These are phyloP conservation scores for Microdochium bolleyi DNA, from an alignment of 2,329 filamentous ascomycete genomes.

Conservation along the genomic window DNA sequence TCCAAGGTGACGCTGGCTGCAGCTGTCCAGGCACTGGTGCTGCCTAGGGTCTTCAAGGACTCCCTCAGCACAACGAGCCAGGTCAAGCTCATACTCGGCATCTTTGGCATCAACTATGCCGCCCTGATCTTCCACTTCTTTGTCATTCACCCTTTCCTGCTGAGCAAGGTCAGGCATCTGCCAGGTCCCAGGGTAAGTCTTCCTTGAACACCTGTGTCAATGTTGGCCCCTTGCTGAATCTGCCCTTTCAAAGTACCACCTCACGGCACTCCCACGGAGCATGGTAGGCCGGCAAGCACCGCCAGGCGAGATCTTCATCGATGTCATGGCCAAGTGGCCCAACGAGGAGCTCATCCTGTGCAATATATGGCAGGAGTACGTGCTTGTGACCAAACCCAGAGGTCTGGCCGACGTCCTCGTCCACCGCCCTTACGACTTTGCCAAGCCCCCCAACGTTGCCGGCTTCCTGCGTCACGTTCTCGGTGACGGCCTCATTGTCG, in stretches of 20 bases:
- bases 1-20: not conserved
- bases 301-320: conserved; percentile 10
- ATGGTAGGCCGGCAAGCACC: conserved; percentile 7
- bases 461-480: conserved; percentile 43
- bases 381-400: conserved; percentile 22
- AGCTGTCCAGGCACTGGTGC: not conserved
- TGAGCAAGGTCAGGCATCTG: conserved; percentile 13
- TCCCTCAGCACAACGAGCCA: not conserved
- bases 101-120: conserved; percentile 11
- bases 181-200: conserved; percentile 11
- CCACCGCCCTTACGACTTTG: conserved; percentile 43
- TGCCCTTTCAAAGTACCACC: conserved; percentile 6
- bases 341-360: conserved; percentile 12
- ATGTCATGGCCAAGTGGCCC: conserved; percentile 11
- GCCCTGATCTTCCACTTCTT: conserved; percentile 8
- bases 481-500: conserved; percentile 50
- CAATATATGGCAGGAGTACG: conserved; percentile 7
- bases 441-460: conserved; percentile 38
- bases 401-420: conserved; percentile 39
- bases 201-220: not conserved
- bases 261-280: conserved; percentile 5
- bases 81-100: conserved; percentile 1
- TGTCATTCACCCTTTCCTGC: conserved; percentile 11
- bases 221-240: not conserved
- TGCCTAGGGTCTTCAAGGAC: conserved; percentile 2